Percentiles rank a stretch among this genome's conserved stretches.
phyloP scores from a whole-genome alignment of 495 filamentous ascomycete species.

The Barbatosphaeria neglecta region DNA sequence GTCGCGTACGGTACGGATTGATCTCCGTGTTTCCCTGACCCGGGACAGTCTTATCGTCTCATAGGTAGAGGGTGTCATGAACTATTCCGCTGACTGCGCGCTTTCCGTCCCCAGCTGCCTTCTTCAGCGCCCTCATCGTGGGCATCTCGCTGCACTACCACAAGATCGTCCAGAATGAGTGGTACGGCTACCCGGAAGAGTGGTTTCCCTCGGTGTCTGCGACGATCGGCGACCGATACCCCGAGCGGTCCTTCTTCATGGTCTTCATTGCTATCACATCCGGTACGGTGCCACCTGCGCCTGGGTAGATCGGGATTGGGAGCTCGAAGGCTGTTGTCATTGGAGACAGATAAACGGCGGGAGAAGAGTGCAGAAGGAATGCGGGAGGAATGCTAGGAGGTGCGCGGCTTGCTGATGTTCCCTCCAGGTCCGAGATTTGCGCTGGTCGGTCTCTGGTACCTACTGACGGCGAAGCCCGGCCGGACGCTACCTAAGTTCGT shows the following conservation, averaged over 20 bases:
- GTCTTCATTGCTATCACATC: conserved; percentile 95
- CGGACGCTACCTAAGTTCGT: conserved; percentile 70
- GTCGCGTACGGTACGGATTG: conserved; percentile 59
- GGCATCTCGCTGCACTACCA: conserved; percentile 80
- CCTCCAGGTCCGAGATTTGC: conserved; percentile 71
- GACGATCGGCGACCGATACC: conserved; percentile 97
- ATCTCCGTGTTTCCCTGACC: background rate
- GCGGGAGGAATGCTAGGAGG: background rate
- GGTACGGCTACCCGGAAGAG: conserved; percentile 93
- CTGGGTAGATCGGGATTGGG: no score
- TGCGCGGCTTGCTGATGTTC: background rate
- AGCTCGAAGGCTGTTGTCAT: no score
- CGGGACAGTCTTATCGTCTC: background rate
- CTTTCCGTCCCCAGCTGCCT: conserved; percentile 48
- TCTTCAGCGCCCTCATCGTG: conserved; percentile 79
- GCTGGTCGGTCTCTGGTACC: conserved; percentile 85
- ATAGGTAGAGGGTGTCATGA: conserved; percentile 1
- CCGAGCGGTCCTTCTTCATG: conserved; percentile 93
- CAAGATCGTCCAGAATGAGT: conserved; percentile 97
- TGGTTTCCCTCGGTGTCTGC: conserved; percentile 99
- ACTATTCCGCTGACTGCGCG: conserved; percentile 2
- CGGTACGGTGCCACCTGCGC: conserved; percentile 31
- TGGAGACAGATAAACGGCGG: no score
- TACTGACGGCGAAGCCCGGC: conserved; percentile 69
- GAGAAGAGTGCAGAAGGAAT: no score